Percentiles rank a stretch among this genome's conserved stretches.
Conservation (phyloP, 441 rosid species). For the Rhodomyrtus psidioides region DNA sequence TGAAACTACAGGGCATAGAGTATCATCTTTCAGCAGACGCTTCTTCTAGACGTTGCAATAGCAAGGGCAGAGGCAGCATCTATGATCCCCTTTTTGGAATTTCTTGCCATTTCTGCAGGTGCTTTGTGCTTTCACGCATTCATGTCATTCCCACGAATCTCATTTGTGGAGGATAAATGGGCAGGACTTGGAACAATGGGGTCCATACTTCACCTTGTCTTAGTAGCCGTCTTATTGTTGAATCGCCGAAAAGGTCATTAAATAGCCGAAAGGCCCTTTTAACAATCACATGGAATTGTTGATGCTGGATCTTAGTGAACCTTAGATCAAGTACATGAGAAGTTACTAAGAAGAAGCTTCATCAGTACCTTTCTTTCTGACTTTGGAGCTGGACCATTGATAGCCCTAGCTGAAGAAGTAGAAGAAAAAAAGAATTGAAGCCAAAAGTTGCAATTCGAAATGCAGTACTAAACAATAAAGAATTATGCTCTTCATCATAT, state of each 20-base stretch:
- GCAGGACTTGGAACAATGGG: not conserved
- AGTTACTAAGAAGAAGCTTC: not conserved
- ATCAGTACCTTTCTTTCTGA: not conserved
- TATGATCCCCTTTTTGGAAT: conserved; percentile 29
- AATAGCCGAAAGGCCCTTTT: not conserved
- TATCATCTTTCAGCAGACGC: conserved; percentile 19
- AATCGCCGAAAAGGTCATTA: not conserved
- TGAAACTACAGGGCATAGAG: conserved; percentile 1
- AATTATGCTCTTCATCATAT: not conserved
- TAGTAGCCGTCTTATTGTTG: not conserved
- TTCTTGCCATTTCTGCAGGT: conserved; percentile 52
- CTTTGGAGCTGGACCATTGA: not conserved
- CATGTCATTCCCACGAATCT: not conserved
- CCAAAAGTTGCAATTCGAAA: not conserved
- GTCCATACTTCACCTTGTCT: not conserved
- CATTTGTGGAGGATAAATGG: not conserved
- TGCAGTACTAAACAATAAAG: not conserved
- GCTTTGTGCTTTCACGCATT: not conserved
- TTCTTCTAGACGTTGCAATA: conserved; percentile 29
- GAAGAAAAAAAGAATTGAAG: not conserved
- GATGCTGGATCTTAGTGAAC: not conserved
- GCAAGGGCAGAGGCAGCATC: conserved; percentile 28
- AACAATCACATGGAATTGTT: not conserved
- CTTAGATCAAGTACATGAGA: not conserved
- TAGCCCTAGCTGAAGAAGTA: not conserved